Conservation (phyloP, 352 stramenopile species). For the Blastocystis hominis region DNA sequence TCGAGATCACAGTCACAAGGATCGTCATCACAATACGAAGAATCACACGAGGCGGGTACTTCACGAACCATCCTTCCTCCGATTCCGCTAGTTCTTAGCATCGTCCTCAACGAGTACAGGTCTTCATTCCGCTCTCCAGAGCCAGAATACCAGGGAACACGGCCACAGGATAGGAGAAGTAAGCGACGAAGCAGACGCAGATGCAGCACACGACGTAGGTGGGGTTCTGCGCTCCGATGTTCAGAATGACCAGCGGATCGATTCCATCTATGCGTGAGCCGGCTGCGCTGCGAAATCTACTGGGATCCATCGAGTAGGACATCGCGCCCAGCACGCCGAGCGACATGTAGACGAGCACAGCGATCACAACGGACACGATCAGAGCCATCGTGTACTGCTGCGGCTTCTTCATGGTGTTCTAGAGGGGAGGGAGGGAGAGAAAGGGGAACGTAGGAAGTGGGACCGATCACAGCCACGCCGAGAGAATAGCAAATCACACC, state of each 20-base stretch:
- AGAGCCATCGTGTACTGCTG: conserved; percentile 36
- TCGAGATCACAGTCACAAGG: conserved; percentile 32
- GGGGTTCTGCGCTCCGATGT: background rate
- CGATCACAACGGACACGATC: conserved; percentile 31
- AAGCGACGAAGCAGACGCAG: conserved; percentile 34
- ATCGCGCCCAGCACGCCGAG: conserved; percentile 40
- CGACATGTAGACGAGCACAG: conserved; percentile 41
- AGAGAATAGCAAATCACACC: conserved; percentile 52
- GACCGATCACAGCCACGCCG: conserved; percentile 32
- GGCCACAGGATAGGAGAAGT: conserved; percentile 53
- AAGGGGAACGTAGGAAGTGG: conserved; percentile 43
- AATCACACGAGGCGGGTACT: background rate
- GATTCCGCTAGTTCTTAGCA: background rate
- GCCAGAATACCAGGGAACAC: conserved; percentile 51
- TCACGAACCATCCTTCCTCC: conserved; percentile 25
- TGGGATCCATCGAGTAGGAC: conserved; percentile 12
- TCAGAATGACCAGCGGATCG: conserved; percentile 26
- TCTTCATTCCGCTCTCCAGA: conserved; percentile 44
- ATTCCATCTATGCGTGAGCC: background rate
- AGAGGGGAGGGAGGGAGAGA: background rate
- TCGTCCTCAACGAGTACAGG: background rate
- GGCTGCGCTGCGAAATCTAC: background rate
- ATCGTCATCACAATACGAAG: conserved; percentile 39
- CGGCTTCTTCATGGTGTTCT: conserved; percentile 53
- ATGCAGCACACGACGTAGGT: conserved; percentile 24